A percentile compares a stretch with the other conserved stretches of the same genome.
Evolutionary conservation across 495 filamentous ascomycete species (phyloP).

Genomic region (Cairneyella variabilis): DNA sequence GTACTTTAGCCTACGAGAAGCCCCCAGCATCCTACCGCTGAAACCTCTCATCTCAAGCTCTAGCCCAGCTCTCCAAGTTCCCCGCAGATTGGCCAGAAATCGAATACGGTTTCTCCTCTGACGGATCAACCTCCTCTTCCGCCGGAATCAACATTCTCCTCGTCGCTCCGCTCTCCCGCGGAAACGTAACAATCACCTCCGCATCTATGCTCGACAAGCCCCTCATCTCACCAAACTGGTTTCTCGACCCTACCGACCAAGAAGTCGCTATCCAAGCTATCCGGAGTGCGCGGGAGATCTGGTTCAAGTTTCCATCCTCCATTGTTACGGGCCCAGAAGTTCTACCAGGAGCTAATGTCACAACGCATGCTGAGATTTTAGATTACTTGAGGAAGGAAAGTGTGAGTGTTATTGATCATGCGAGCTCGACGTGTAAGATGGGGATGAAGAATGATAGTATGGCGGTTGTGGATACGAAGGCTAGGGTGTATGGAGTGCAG

Average conservation of each 20-base stretch:
- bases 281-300: constrained; percentile 45
- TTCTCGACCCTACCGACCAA: constrained; percentile 48
- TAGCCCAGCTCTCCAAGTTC: constrained; percentile 34
- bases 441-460: constrained; percentile 38
- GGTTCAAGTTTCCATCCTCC: constrained; percentile 26
- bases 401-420: constrained; percentile 46
- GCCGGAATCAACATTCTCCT: no score
- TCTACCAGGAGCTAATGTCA: constrained; percentile 41
- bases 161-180: constrained; percentile 48
- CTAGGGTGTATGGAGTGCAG: constrained; percentile 47
- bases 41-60: constrained; percentile 21
- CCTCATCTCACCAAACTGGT: constrained; percentile 51
- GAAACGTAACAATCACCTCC: constrained; percentile 50
- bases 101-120: constrained; percentile 33
- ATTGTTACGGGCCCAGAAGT: constrained; percentile 43
- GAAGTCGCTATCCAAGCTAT: constrained; percentile 51
- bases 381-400: constrained; percentile 36
- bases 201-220: constrained; percentile 41
- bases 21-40: constrained; percentile 27
- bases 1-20: constrained; percentile 45
- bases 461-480: constrained; percentile 52
- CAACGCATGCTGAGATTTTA: constrained; percentile 50
- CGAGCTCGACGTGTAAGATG: constrained; percentile 53
- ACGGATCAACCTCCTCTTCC: constrained; percentile 19
- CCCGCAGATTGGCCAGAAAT: constrained; percentile 57